Evolutionary conservation across 2,329 filamentous ascomycete genomes (phyloP), one percentile per base, ranked within the genome.

Genomic region (Fusarium sp.): DNA sequence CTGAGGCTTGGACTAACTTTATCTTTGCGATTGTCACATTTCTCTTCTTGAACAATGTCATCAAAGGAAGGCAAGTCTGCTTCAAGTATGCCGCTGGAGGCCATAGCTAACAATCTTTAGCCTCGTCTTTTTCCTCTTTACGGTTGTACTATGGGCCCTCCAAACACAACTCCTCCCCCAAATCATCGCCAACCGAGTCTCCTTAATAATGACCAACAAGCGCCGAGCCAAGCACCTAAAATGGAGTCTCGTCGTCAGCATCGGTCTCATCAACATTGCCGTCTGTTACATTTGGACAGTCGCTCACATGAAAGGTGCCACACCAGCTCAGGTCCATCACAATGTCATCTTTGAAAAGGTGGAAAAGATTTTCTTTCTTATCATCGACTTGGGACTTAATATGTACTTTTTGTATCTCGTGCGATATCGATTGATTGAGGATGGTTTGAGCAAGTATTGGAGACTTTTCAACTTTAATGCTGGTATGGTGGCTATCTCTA

Each of bases 401-500:
- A 76, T 78, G 64, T 84, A 83, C 69, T 87, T 87, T 69, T 73
- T 87, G 2, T 74, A 77, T 11, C 75, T 78, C 3, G 83, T 86
- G 25, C 81, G 83, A 49, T 77, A 76, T 13, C 80, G 83, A 0
- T 77, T 86, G 57, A 80, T 81, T 58, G 81, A 84, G 34, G 74
- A 79, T 58, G 84, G 84, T 3, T 75, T 86, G 7, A 78, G 79
- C 4, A 86, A 86, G 68, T 86, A 86, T 74, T 81, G 82, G 74
- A 79, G 78, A 16, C 77, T 86, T 2, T 81, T 85, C 46, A 79
- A 78, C 27, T 84, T 85, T 73, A 86, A 86, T 54, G 78, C 80
- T 40, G 77, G 78, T 31, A 83, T 86, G 53, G 83, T 86, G 44
- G 51, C 79, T 4, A 53, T 86, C 1, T 85, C 84, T 0, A 77